These are phyloP conservation scores for Cercospora citrullina DNA, from an alignment of 2,329 filamentous ascomycete genomes.

Conservation along the genomic window DNA sequence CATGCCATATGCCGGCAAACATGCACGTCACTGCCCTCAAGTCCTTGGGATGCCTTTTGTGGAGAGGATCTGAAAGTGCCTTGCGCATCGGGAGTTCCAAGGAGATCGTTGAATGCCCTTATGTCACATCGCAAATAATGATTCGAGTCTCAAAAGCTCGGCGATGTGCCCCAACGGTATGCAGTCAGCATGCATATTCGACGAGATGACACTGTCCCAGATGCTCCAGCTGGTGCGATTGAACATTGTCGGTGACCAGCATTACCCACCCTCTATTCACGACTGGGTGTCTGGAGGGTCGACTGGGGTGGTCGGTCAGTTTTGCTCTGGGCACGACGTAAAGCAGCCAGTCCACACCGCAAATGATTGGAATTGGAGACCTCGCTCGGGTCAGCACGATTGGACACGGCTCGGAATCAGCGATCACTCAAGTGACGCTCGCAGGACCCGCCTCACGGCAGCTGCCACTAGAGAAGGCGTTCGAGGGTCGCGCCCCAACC, in stretches of 20 bases:
- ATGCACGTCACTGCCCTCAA: not conserved
- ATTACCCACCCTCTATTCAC: not conserved
- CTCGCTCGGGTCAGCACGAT: not conserved
- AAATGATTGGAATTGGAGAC: not conserved
- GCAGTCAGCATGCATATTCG: conserved; percentile 1
- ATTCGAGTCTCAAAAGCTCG: not conserved
- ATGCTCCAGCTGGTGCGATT: not conserved
- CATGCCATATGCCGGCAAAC: not conserved
- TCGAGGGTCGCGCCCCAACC: not conserved
- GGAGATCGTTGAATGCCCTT: not conserved
- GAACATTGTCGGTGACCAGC: not conserved
- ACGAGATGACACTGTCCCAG: not conserved
- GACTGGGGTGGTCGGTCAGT: not conserved
- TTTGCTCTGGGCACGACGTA: not conserved
- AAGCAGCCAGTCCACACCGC: not conserved
- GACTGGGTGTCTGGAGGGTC: not conserved
- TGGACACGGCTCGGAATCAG: not conserved
- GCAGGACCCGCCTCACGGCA: not conserved
- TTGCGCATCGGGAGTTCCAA: not conserved
- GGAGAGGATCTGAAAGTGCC: not conserved
- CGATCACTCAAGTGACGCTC: not conserved
- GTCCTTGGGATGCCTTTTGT: not conserved
- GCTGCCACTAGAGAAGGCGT: not conserved
- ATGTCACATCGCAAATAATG: not conserved
- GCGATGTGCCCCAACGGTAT: not conserved